Evolutionary conservation across 495 filamentous ascomycete species (phyloP), one percentile per base, ranked within the genome.

Genomic region (Penicillium argentinense): DNA sequence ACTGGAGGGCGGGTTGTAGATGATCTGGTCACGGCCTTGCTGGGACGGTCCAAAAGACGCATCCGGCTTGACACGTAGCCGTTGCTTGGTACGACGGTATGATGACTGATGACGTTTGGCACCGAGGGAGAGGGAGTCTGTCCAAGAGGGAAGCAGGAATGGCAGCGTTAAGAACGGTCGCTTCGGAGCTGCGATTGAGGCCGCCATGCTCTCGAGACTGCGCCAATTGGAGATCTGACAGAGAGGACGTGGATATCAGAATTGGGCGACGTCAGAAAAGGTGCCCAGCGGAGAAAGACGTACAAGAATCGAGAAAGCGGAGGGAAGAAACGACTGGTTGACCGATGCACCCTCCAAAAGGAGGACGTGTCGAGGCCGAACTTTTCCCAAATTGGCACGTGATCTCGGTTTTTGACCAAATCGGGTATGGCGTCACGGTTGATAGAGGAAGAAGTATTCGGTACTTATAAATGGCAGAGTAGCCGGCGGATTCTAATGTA

Each of bases 1-100:
- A 24, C 88, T 82, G n/a, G 91, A 85, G 5, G 93, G 93, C 30
- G 93, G 93, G 71, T 97, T 97, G 84, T 86, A 91, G 69, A 98
- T 83, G 64, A 97, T 88, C 55, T 88, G 78, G 52, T 84, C 74
- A 45, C 68, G 57, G 4, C 55, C 19, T 29, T 78, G 67, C 19
- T 71, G 59, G 8, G 77, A 60, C 14, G 67, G 53, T 41, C 78
- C 72, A 70, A 89, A 92, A 42, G 86, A 85, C 9, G 80, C 74
- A 67, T 90, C 84, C 19, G 85, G 85, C 44, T 84, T 81, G 54
- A 91, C 76, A 49, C 81, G 81, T 49, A 91, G 80, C 9, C 82
- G 78, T 68, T 84, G 82, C 65, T 82, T 85, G 32, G 82, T 85
- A 24, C 89, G 85, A 30, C 81, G 72, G 29, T 82, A 77, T 26